Percentiles rank a stretch among this genome's conserved stretches.
phyloP scores from a whole-genome alignment of 2,329 filamentous ascomycete species.

The Neurospora sp. region DNA sequence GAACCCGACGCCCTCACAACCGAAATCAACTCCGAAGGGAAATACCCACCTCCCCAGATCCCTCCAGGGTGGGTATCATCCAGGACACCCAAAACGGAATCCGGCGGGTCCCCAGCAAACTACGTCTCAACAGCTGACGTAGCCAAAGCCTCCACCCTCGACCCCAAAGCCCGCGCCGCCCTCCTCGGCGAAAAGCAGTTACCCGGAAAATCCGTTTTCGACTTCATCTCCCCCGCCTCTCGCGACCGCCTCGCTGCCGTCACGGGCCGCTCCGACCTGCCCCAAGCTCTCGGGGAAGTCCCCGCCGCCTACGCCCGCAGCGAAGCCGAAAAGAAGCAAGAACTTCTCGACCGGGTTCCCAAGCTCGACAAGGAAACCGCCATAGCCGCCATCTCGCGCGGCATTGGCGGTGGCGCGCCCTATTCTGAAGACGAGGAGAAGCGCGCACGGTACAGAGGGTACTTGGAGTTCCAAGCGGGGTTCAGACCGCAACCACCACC shows the following conservation, averaged over 20 bases:
- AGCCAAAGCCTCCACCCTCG: slow-evolving; percentile 64
- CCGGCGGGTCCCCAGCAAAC: slow-evolving; percentile 10
- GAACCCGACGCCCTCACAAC: slow-evolving; percentile 36
- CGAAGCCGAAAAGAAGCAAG: slow-evolving; percentile 51
- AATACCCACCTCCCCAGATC: slow-evolving; percentile 56
- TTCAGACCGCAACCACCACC: slow-evolving; percentile 45
- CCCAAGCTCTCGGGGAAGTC: slow-evolving; percentile 65
- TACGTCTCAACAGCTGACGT: slow-evolving; percentile 66
- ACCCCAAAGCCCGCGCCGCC: slow-evolving; percentile 66
- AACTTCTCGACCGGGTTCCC: slow-evolving; percentile 49
- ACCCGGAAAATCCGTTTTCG: slow-evolving; percentile 90
- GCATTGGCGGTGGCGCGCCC: slow-evolving; percentile 57
- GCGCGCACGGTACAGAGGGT: slow-evolving; percentile 67
- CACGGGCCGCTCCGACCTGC: slow-evolving; percentile 68
- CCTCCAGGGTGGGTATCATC: slow-evolving; percentile 65
- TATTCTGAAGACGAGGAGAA: slow-evolving; percentile 79
- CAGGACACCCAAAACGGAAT: slow-evolving; percentile 30
- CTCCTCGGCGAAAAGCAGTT: slow-evolving; percentile 72
- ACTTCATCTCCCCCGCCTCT: slow-evolving; percentile 72
- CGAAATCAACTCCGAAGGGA: slow-evolving; percentile 29
- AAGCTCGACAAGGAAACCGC: slow-evolving; percentile 57
- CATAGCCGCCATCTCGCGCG: slow-evolving; percentile 56
- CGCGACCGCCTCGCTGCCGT: slow-evolving; percentile 66
- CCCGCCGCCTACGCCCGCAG: slow-evolving; percentile 54
- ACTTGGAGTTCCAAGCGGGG: slow-evolving; percentile 68